Percentiles rank a stretch among this genome's conserved stretches.
Evolutionary conservation across 148 eudicot species (phyloP).

Genomic region (Pharnaceum exiguum): DNA sequence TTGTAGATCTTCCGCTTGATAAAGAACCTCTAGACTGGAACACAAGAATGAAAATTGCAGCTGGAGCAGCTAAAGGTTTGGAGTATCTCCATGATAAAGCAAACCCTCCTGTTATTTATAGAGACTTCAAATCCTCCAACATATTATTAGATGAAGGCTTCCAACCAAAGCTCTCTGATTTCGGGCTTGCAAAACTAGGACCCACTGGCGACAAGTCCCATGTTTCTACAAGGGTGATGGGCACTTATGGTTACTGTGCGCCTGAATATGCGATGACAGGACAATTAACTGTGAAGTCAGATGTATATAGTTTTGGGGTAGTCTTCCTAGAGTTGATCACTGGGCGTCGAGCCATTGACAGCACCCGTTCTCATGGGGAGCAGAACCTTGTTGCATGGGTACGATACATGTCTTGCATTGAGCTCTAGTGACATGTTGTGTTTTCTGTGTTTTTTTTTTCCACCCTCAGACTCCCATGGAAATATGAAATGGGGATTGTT

Average conservation of each 20-base stretch:
- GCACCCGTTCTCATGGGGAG: slow-evolving; percentile 60
- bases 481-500: no score
- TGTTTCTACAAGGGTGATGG: slow-evolving; percentile 90
- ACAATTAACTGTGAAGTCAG: slow-evolving; percentile 83
- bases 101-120: slow-evolving; percentile 78
- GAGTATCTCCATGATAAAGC: slow-evolving; percentile 91
- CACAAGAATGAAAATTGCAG: slow-evolving; percentile 85
- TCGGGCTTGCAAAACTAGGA: slow-evolving; percentile 86
- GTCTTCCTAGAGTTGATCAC: slow-evolving; percentile 86
- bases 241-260: slow-evolving; percentile 89
- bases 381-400: slow-evolving; percentile 93
- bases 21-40: slow-evolving; percentile 82
- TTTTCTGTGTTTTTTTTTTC: background rate
- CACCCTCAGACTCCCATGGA: no score
- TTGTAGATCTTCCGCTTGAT: slow-evolving; percentile 71
- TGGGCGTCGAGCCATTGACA: slow-evolving; percentile 80
- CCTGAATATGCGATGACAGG: slow-evolving; percentile 97
- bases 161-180: slow-evolving; percentile 81
- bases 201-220: slow-evolving; percentile 94
- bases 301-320: slow-evolving; percentile 88
- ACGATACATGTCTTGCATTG: slow-evolving; percentile 16
- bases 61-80: slow-evolving; percentile 88
- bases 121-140: slow-evolving; percentile 90
- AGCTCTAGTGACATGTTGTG: background rate
- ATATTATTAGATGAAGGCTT: slow-evolving; percentile 65